Percentiles rank a stretch among this genome's conserved stretches.
Conservation (phyloP, 2,329 filamentous ascomycete genomes). For the Sclerotiophoma versabilis region DNA sequence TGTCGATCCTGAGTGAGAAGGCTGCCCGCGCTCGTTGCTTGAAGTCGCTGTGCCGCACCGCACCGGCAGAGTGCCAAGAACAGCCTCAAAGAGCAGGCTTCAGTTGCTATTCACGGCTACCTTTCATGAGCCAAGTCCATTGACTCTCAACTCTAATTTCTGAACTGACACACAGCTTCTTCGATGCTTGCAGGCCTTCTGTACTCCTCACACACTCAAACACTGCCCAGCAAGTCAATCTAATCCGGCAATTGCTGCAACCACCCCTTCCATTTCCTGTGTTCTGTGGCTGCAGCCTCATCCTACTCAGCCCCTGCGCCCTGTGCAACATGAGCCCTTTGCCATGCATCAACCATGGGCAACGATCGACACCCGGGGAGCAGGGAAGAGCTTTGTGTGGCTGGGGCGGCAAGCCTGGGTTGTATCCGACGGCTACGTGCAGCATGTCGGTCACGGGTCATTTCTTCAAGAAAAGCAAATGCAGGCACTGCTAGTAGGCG, state of each 20-base stretch:
- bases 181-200: background rate
- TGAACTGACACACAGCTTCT: too few species aligned
- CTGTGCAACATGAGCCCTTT: slow-evolving; percentile 3
- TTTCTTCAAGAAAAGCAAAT: background rate
- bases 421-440: slow-evolving; percentile 6
- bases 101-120: background rate
- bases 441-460: background rate
- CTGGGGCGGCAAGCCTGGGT: background rate
- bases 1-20: background rate
- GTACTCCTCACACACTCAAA: too few species aligned
- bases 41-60: too few species aligned
- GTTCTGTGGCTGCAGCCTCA: background rate
- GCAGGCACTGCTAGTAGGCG: background rate
- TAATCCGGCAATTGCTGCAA: background rate
- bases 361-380: background rate
- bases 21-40: too few species aligned
- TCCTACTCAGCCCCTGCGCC: background rate
- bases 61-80: background rate
- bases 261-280: background rate
- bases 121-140: too few species aligned
- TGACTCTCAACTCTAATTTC: too few species aligned
- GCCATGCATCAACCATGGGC: background rate
- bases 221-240: too few species aligned
- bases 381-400: background rate
- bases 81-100: background rate